phyloP scores from a whole-genome alignment of 2,329 filamentous ascomycete genomes.

The Aspergillus floridensis region DNA sequence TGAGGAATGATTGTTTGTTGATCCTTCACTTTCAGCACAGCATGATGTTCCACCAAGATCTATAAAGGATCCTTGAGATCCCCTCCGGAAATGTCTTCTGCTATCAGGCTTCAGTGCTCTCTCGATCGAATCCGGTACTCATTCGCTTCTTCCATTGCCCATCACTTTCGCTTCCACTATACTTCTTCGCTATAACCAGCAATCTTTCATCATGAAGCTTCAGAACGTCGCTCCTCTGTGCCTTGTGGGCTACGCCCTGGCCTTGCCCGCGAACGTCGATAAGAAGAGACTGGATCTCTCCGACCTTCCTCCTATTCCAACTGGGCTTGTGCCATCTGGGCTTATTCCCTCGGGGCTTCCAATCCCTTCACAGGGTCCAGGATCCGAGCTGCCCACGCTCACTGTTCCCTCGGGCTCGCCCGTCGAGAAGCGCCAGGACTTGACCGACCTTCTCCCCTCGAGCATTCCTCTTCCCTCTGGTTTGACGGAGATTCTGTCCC shows the following conservation, averaged over 20 bases:
- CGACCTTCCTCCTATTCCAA: background rate
- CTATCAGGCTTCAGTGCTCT: constrained; percentile 2
- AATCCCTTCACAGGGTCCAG: background rate
- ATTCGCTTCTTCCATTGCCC: background rate
- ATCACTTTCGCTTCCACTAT: background rate
- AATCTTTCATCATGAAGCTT: constrained; percentile 12
- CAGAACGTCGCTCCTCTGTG: constrained; percentile 8
- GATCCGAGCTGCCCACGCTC: background rate
- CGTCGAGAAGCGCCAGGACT: background rate
- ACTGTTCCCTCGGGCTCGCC: background rate
- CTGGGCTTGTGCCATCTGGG: background rate
- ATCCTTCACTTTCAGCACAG: background rate
- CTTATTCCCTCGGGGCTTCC: background rate
- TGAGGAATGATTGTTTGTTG: background rate
- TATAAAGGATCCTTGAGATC: background rate
- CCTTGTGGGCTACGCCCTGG: constrained; percentile 13
- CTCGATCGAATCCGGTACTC: constrained; percentile 13
- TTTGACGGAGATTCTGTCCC: background rate
- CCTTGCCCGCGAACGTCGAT: constrained; percentile 10
- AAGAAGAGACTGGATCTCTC: background rate
- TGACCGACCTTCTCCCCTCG: background rate
- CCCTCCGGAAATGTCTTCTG: background rate
- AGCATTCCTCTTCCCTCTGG: constrained; percentile 22
- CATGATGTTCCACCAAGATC: background rate
- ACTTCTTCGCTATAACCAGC: background rate